Base-by-base conservation (phyloP, 371 early-diverging fungal genomes). In the Mucor circinelloides region DNA sequence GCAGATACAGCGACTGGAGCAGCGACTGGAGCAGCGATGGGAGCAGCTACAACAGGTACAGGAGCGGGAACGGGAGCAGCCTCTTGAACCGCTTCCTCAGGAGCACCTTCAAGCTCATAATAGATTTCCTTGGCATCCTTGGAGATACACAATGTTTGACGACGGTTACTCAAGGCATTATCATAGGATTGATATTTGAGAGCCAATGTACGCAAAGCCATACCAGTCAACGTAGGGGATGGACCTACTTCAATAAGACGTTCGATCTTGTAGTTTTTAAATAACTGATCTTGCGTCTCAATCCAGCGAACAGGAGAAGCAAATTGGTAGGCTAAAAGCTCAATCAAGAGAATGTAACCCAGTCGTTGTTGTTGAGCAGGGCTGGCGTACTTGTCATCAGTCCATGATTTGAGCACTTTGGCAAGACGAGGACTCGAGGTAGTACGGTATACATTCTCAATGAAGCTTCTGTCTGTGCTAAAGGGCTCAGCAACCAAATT, bases 251-350 rank as follows among this genome's bases (percentile, higher is more conserved):
- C 98, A 44, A 98, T 92, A 58, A 98, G 74, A 42, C 97, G 91
- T 68, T 91, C 90, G 58, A 97, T 90, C 31, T 90, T 80, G 79
- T 86, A 90, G 71, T 91, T 84, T 80, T 86, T 87, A 85, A 97
- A 91, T 50, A 97, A 82, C 50, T 87, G 85, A 67, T 97, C 97
- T 81, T 98, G 98, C n/a, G 97, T 98, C 80, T 97, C 96, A 67
- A 98, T 98, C 98, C 98, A 97, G 67, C 95, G 90, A 40, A 98
- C 97, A 62, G 97, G 93, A 50, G 93, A 91, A 23, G 94, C 93
- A 68, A 97, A 96, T 85, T 98, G 97, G 77, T 96, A 94, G 30
- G 96, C 94, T 19, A 98, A 86, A 62, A 97, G 79, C 81, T 97
- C 98, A 67, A 98, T 90, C 72, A 98, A 78, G 56, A 97, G 80